Conservation (phyloP, 805 yeast species). For the Alloascoidea africana region DNA sequence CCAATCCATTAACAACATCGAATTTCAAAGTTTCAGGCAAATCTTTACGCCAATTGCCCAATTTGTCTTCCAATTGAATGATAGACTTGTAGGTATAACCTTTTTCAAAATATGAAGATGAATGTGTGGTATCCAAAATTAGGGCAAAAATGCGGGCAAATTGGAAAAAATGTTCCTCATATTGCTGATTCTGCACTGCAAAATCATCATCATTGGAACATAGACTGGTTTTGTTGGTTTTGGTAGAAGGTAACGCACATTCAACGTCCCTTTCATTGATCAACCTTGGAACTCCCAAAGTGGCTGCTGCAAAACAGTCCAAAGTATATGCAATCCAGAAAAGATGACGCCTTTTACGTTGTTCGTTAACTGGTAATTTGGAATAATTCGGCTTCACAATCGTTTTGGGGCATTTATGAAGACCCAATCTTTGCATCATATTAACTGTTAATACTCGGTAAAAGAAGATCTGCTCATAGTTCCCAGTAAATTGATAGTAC, state of each 20-base stretch:
- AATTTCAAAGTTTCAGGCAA: conserved; percentile 47
- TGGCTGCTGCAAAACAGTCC: conserved; percentile 61
- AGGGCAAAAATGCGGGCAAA: conserved; percentile 61
- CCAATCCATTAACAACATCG: conserved; percentile 25
- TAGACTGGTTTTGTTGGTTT: conserved; percentile 15
- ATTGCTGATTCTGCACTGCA: background rate
- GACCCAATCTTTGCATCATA: conserved; percentile 73
- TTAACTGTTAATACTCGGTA: conserved; percentile 62
- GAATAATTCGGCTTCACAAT: conserved; percentile 62
- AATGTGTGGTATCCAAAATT: conserved; percentile 40
- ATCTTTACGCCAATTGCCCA: conserved; percentile 69
- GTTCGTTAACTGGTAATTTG: conserved; percentile 51
- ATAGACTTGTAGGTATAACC: conserved; percentile 11
- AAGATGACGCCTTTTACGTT: conserved; percentile 66
- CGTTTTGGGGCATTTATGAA: conserved; percentile 69
- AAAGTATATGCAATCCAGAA: conserved; percentile 77
- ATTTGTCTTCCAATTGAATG: conserved; percentile 36
- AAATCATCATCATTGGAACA: background rate
- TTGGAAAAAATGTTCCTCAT: conserved; percentile 3
- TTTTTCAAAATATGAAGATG: conserved; percentile 6
- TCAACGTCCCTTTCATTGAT: conserved; percentile 72
- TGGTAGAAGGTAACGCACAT: conserved; percentile 53
- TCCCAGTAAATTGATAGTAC: conserved; percentile 61
- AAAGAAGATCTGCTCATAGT: conserved; percentile 57
- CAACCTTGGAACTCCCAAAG: conserved; percentile 71